phyloP scores from a whole-genome alignment of 345 rosid species.

The Hibiscus tridactylites region DNA sequence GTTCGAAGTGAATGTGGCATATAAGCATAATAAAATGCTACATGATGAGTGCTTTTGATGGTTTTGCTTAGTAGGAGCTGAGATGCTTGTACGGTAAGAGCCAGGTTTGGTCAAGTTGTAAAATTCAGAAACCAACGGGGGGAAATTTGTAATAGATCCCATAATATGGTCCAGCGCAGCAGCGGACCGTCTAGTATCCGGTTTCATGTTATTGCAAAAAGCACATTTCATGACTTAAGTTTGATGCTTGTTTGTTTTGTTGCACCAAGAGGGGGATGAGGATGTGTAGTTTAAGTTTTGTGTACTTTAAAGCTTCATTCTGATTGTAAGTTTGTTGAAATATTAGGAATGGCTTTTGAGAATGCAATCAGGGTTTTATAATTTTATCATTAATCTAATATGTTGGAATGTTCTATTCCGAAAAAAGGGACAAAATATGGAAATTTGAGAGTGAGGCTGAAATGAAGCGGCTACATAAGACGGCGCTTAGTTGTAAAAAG shows the following conservation, averaged over 20 bases:
- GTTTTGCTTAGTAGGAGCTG: constrained; percentile 12
- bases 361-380: neutral
- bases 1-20: constrained; percentile 5
- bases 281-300: neutral
- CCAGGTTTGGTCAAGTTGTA: constrained; percentile 22
- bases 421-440: too few relatives aligned
- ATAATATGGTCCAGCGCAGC: constrained; percentile 11
- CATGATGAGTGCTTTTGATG: constrained; percentile 10
- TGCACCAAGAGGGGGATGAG: neutral
- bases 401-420: too few relatives aligned
- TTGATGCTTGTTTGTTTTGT: neutral
- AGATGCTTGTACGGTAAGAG: constrained; percentile 27
- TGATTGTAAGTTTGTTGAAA: neutral
- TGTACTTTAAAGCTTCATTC: neutral
- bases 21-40: constrained; percentile 18
- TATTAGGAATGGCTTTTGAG: neutral
- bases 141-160: constrained; percentile 18
- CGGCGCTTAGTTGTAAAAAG: too few relatives aligned
- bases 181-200: neutral
- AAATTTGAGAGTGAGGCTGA: too few relatives aligned
- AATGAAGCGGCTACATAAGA: too few relatives aligned
- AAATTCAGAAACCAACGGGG: constrained; percentile 10
- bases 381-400: too few relatives aligned
- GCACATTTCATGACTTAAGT: neutral
- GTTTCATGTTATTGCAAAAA: neutral